Evolutionary conservation across 106 monocot genomes (phyloP), one percentile per base, ranked within the genome.

Genomic region (Apostasia shenzhenica): DNA sequence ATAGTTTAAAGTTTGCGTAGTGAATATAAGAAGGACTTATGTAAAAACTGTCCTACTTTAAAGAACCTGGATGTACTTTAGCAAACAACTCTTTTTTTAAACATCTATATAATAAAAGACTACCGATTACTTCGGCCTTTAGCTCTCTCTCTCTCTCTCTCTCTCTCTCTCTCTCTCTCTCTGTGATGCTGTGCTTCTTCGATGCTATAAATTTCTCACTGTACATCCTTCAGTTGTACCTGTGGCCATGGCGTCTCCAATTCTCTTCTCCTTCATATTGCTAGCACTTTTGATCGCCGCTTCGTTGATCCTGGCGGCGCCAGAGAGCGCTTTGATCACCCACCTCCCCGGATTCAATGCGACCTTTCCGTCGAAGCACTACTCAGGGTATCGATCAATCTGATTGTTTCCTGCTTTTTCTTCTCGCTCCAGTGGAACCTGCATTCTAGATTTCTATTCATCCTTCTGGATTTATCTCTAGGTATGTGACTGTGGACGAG

Each of bases 341-440:
- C 55, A 48, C 48, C 79, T 95, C 37, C 91, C 91, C 0, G 95
- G 95, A 0, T 95, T 95, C 80, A 50, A 70, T 49, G 88, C 84
- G 38, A 48, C 78, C 11, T 78, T 95, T 62, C 88, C 91, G 1
- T 95, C 95, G 45, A 84, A 88, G 57, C 95, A 95, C 79, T 95
- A 91, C 38, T 57, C 84, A 57, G 95, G 95, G 94, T 94, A 69
- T 1, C 54, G 3, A 9, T 40, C 40, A 48, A 8, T 45, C 61
- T 58, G 44, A 50, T 54, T 41, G 55, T 10, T 3, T 69, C 67
- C 9, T 54, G 1, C 4, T 72, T 12, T 46, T 70, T 63, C 56
- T 65, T 38, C n/a, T 2, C 3, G 8, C 14, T 7, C 38, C 14
- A 8, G 3, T 61, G 14, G 14, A 70, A 38, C 47, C 4, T 37